Conservation (phyloP, 371 early-diverging fungal species). For the Mortierella sp. region DNA sequence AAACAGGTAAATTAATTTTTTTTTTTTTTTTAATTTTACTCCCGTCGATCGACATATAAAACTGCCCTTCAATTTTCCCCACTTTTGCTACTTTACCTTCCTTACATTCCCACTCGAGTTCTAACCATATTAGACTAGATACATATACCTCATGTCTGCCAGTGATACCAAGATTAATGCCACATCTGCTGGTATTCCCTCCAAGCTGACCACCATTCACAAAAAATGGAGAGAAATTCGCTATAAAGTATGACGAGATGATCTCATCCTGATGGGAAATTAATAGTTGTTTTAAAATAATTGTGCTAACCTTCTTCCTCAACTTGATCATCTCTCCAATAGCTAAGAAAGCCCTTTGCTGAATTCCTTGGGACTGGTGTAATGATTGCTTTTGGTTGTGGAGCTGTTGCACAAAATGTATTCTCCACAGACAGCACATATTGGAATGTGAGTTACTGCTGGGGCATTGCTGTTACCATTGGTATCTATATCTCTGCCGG, state of each 20-base stretch:
- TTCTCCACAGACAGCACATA: slow-evolving; percentile 45
- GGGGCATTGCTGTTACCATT: slow-evolving; percentile 68
- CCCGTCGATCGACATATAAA: no score
- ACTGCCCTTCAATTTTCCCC: neutral
- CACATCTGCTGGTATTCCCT: neutral
- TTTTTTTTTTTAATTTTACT: neutral
- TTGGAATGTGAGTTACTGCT: slow-evolving; percentile 64
- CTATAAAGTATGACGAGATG: neutral
- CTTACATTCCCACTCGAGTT: no score
- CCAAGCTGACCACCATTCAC: neutral
- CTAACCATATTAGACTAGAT: no score
- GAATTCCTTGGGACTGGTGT: slow-evolving; percentile 87
- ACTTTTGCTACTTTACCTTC: no score
- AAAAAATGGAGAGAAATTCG: neutral
- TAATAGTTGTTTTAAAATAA: neutral
- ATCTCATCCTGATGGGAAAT: neutral
- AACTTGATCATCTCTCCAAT: neutral
- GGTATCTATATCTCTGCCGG: slow-evolving; percentile 78
- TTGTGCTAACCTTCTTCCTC: neutral
- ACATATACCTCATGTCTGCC: no score
- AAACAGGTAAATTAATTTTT: no score
- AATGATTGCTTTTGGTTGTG: slow-evolving; percentile 76
- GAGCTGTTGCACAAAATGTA: slow-evolving; percentile 68
- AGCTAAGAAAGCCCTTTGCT: slow-evolving; percentile 77
- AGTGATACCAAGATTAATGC: neutral